These are phyloP conservation scores for Lenwebbia sp. DNA, from an alignment of 345 rosid genomes.

Conservation along the genomic window DNA sequence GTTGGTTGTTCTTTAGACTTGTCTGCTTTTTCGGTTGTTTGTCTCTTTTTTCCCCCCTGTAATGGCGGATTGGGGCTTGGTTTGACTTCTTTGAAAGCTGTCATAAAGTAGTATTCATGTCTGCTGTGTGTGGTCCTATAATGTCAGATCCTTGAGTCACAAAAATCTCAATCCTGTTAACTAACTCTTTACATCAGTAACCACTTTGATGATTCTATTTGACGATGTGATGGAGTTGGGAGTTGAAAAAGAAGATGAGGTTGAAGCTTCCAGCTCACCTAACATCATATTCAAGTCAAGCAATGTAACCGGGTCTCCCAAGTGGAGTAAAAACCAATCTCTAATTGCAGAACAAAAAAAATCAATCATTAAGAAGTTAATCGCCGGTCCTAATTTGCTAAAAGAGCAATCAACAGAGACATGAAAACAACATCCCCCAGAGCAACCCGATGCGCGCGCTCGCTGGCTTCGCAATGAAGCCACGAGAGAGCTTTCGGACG, in stretches of 20 bases:
- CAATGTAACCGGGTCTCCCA: neutral
- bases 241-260: neutral
- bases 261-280: neutral
- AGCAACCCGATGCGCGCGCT: neutral
- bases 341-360: neutral
- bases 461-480: neutral
- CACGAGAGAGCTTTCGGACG: neutral
- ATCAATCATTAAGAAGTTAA: conserved; percentile 16
- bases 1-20: neutral
- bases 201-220: neutral
- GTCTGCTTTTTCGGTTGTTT: neutral
- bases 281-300: neutral
- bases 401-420: conserved; percentile 9
- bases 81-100: neutral
- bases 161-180: neutral
- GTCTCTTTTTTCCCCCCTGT: neutral
- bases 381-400: neutral
- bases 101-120: neutral
- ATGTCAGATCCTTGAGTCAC: neutral
- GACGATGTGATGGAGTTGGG: neutral
- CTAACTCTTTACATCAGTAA: neutral
- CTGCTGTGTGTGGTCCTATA: neutral
- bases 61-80: neutral
- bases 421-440: neutral
- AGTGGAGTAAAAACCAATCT: neutral